Conservation (phyloP, 257 asterid genomes). For the Paulownia fortunei region DNA sequence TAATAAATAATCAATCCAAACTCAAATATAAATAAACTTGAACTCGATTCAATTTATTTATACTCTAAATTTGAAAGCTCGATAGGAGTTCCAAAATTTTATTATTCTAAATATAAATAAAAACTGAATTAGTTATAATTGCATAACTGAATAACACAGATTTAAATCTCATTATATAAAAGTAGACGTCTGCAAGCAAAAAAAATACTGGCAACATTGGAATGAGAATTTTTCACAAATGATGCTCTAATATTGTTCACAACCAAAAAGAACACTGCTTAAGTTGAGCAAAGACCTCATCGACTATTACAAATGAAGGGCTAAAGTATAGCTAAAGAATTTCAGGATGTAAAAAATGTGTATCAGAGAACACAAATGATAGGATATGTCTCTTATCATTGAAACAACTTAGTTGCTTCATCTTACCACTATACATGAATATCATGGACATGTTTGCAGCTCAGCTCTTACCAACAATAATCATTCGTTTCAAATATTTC, state of each 20-base stretch:
- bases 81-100: too few species aligned
- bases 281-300: neutral
- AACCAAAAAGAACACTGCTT: neutral
- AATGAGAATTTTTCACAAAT: neutral
- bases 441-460: constrained; percentile 16
- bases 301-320: constrained; percentile 19
- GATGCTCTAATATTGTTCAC: neutral
- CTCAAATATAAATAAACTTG: too few species aligned
- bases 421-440: constrained; percentile 16
- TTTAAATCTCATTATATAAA: neutral
- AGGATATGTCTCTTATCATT: neutral
- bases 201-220: neutral
- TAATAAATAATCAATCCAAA: too few species aligned
- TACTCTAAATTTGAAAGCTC: too few species aligned
- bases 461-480: constrained; percentile 9
- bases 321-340: constrained; percentile 9
- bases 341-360: neutral
- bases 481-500: constrained; percentile 30
- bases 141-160: too few species aligned
- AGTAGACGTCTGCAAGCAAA: neutral
- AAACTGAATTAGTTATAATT: too few species aligned
- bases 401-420: constrained; percentile 40
- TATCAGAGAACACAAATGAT: neutral
- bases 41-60: too few species aligned
- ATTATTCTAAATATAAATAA: too few species aligned